These are phyloP conservation scores for Fusarium continuum DNA, from an alignment of 2,329 filamentous ascomycete genomes.

Conservation along the genomic window DNA sequence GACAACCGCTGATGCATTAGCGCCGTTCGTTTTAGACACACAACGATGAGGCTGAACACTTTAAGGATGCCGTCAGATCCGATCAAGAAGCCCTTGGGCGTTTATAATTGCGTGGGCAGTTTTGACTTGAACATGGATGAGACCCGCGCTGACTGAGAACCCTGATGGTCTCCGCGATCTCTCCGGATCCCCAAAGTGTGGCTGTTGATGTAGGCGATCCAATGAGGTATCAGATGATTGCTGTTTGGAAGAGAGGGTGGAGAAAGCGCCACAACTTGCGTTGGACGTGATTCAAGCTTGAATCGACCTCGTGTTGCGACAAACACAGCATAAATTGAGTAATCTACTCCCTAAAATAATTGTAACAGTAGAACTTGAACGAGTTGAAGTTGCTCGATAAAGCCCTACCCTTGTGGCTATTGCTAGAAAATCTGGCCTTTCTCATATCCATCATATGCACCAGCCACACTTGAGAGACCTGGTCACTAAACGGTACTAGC, in stretches of 20 bases:
- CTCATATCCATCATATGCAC: background rate
- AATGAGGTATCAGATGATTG: slow-evolving; percentile 10
- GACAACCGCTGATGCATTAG: background rate
- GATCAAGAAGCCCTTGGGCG: slow-evolving; percentile 14
- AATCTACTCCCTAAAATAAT: too few relatives aligned
- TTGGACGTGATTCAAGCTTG: slow-evolving; percentile 4
- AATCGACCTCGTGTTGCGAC: background rate
- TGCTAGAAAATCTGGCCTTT: too few relatives aligned
- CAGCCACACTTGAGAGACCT: slow-evolving; percentile 25
- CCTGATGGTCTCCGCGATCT: slow-evolving; percentile 39
- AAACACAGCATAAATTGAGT: background rate
- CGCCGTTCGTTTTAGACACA: background rate
- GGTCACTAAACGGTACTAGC: slow-evolving; percentile 6
- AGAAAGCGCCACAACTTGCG: slow-evolving; percentile 31
- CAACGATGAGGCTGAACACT: background rate
- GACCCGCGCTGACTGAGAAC: slow-evolving; percentile 34
- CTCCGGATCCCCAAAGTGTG: slow-evolving; percentile 23
- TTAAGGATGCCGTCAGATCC: slow-evolving; percentile 38
- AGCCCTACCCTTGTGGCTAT: too few relatives aligned
- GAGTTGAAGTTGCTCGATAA: too few relatives aligned
- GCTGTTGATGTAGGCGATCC: slow-evolving; percentile 24
- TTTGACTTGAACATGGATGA: slow-evolving; percentile 13
- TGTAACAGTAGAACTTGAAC: too few relatives aligned
- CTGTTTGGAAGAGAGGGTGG: slow-evolving; percentile 7
- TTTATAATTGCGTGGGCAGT: slow-evolving; percentile 15